Conservation (phyloP, 2,329 filamentous ascomycete genomes). For the Cladophialophora bantiana region DNA sequence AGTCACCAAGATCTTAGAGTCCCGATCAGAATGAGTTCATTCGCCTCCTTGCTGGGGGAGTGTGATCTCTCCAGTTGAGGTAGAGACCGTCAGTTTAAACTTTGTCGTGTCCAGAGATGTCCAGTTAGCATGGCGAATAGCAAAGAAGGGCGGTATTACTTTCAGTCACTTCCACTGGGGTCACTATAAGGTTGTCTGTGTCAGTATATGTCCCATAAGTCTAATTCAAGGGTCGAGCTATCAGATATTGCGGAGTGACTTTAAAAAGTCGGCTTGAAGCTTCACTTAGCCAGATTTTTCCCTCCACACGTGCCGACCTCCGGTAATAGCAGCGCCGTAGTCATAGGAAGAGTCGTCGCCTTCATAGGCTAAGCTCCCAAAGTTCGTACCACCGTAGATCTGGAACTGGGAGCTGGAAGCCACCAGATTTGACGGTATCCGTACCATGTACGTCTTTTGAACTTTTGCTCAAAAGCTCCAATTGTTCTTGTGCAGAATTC, state of each 20-base stretch:
- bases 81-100: not conserved
- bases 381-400: not conserved
- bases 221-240: not conserved
- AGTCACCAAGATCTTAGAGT: not conserved
- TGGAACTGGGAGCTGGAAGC: not conserved
- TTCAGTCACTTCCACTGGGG: not conserved
- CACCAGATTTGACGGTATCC: too few species aligned
- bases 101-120: not conserved
- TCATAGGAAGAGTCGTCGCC: not conserved
- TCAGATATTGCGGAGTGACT: not conserved
- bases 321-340: not conserved
- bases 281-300: conserved; percentile 1
- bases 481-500: conserved; percentile 81
- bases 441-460: conserved; percentile 74
- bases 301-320: not conserved
- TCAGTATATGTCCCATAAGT: not conserved
- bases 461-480: conserved; percentile 71
- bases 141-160: not conserved
- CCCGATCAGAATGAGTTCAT: not conserved
- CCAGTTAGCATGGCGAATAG: not conserved
- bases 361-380: not conserved
- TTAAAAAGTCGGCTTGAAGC: not conserved
- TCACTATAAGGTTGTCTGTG: not conserved
- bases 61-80: not conserved
- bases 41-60: not conserved